Evolutionary conservation across 2,329 filamentous ascomycete species (phyloP), one percentile per base, ranked within the genome.

Genomic region (Amylocarpus encephaloides): DNA sequence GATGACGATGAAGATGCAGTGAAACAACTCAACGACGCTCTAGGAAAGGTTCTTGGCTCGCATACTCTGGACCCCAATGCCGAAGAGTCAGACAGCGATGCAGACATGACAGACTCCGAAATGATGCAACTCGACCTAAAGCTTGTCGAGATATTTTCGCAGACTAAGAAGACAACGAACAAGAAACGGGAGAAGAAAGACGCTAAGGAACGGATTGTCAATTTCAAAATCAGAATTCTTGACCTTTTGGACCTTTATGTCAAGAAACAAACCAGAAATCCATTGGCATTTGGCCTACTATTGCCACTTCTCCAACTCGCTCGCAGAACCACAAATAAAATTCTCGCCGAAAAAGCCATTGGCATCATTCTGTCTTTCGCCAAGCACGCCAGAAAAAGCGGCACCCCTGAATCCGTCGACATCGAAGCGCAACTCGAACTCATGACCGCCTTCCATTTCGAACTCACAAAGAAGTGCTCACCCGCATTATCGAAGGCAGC

Each of bases 161-260:
- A 91, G 58, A 82, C 84, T 43, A 80, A 79, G 57, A 84, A 88
- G 66, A 73, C 73, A 13, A 58, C 59, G 1, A 83, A 77, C 66
- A 85, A 86, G 64, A 93, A 91, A 71, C 87, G 91, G 68, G 84
- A 93, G 64, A 86, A 86, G 62, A 88, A 88, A 64, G 86, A 92
- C 53, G 91, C 92, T 48, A 93, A 88, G 65, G 86, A 92, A 59
- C 89, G 83, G 16, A 88, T 97, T 64, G 73, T 95, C 62, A 91
- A 92, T 69, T 95, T 98, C 77, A 98, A 98, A 73, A 88, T 88
- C 68, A 86, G 91, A 38, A 85, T 96, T 5, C 78, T 97, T 4
- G 93, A 97, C 64, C 78, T 97, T 1, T 75, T 97, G 10, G 81
- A 86, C 53, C 86, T 93, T 56, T 97, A 89, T 67, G 76, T 93